These are phyloP conservation scores for Multifurca ochricompacta DNA, from an alignment of 768 basidiomycete genomes.

Conservation along the genomic window DNA sequence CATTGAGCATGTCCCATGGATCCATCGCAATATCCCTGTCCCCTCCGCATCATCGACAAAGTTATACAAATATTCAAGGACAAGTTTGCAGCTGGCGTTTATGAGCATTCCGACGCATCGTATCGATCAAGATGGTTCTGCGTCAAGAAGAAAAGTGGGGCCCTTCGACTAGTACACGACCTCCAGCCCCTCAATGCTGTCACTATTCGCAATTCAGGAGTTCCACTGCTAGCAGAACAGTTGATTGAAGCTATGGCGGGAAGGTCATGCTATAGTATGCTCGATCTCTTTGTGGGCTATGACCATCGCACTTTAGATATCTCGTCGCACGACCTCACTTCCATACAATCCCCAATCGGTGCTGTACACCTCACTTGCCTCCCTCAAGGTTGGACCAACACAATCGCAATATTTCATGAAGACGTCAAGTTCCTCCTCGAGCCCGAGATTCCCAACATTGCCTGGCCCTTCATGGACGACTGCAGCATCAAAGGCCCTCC, in stretches of 20 bases:
- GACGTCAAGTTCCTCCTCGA: background rate
- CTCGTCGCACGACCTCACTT: background rate
- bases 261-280: background rate
- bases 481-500: too few species aligned
- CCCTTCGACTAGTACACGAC: conserved; percentile 22
- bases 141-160: too few species aligned
- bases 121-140: background rate
- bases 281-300: background rate
- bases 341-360: background rate
- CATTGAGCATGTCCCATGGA: too few species aligned
- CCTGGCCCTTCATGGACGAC: too few species aligned
- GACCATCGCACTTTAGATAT: background rate
- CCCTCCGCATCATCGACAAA: too few species aligned
- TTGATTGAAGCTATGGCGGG: conserved; percentile 27
- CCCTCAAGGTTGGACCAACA: background rate
- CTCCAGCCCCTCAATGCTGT: conserved; percentile 24
- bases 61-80: too few species aligned
- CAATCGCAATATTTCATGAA: background rate
- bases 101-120: conserved; percentile 18
- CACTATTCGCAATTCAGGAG: conserved; percentile 19
- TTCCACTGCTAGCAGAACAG: too few species aligned
- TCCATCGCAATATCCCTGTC: too few species aligned
- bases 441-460: too few species aligned
- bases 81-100: too few species aligned
- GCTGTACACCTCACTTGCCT: too few species aligned